Conservation (phyloP, 1,284 basidiomycete species). For the Butyriboletus appendiculatus region DNA sequence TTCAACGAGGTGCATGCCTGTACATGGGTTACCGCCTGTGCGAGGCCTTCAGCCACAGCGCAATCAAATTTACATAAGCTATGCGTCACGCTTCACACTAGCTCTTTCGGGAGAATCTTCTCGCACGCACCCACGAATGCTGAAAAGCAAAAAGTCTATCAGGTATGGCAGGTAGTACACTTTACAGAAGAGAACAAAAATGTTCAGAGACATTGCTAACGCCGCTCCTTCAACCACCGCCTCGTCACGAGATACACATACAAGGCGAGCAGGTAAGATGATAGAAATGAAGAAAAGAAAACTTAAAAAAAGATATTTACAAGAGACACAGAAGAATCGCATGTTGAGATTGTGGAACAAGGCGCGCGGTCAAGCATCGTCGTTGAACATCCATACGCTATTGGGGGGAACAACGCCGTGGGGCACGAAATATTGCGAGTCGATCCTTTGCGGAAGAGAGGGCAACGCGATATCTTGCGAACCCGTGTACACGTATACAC, state of each 20-base stretch:
- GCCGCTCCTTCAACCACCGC: conserved; percentile 15
- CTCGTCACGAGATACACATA: conserved; percentile 24
- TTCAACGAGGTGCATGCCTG: neutral
- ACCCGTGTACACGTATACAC: conserved; percentile 20
- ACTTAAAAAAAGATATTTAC: conserved; percentile 11
- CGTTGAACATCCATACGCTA: conserved; percentile 18
- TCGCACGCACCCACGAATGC: neutral
- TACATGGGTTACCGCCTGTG: neutral
- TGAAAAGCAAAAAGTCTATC: conserved; percentile 20
- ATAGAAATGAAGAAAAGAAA: neutral
- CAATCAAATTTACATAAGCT: neutral
- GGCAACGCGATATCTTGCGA: conserved; percentile 16
- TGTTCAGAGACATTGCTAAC: conserved; percentile 19
- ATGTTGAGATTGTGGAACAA: conserved; percentile 1
- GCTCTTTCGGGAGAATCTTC: neutral
- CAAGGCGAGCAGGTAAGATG: conserved; percentile 26
- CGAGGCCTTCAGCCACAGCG: neutral
- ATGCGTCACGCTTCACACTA: neutral
- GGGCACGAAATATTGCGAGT: conserved; percentile 16
- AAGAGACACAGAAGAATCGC: neutral
- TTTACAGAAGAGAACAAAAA: conserved; percentile 26
- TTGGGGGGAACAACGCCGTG: conserved; percentile 10
- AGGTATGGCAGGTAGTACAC: conserved; percentile 31
- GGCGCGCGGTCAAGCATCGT: conserved; percentile 15
- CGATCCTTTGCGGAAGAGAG: conserved; percentile 11